These are phyloP conservation scores for Nicotiana tomentosiformis DNA, from an alignment of 257 asterid species.

Conservation along the genomic window DNA sequence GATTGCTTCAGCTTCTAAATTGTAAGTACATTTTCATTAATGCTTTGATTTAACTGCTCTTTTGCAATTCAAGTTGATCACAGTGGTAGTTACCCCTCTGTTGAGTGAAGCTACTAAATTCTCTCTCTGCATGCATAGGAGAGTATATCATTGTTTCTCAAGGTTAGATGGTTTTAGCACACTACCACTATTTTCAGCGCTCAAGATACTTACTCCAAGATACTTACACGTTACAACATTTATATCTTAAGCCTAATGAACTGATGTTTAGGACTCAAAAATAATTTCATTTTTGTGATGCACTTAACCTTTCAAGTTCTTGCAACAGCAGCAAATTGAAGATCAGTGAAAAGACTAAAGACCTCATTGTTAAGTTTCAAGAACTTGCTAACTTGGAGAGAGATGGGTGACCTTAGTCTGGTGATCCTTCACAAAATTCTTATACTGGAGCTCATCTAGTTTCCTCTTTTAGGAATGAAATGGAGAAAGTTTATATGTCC, in stretches of 20 bases:
- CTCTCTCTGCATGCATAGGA: neutral
- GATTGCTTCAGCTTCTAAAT: slow-evolving; percentile 79
- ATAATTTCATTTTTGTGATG: neutral
- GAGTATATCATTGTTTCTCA: neutral
- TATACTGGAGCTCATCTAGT: neutral
- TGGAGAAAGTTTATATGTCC: neutral
- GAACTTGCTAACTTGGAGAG: neutral
- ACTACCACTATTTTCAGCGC: too few relatives aligned
- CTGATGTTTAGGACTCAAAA: neutral
- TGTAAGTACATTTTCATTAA: slow-evolving; percentile 45
- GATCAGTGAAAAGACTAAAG: neutral
- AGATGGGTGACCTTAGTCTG: neutral
- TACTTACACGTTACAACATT: neutral
- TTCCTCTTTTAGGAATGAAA: neutral
- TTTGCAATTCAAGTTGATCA: neutral
- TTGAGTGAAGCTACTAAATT: neutral
- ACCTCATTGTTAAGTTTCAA: slow-evolving; percentile 6
- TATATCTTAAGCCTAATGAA: neutral
- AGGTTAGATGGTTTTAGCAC: neutral
- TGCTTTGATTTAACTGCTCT: slow-evolving; percentile 10
- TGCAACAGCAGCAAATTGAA: neutral
- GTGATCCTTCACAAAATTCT: neutral
- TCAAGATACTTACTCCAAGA: too few relatives aligned
- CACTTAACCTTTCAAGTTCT: neutral
- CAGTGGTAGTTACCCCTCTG: neutral